A percentile compares a stretch with the other conserved stretches of the same genome.
Evolutionary conservation across 2,329 filamentous ascomycete genomes (phyloP).

Genomic region (Talaromyces sp.): DNA sequence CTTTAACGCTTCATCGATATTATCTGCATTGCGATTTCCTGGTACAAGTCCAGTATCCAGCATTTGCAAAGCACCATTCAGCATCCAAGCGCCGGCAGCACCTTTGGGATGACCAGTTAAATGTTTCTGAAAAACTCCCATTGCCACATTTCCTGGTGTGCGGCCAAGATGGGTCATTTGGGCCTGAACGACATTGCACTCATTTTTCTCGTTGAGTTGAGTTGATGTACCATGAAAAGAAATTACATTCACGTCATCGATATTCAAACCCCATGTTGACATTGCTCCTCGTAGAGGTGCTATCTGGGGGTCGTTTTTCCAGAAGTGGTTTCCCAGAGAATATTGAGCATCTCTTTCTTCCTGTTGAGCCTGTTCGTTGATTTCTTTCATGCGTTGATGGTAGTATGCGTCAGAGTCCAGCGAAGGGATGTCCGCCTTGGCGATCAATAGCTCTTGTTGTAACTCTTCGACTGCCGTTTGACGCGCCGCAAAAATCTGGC

Average conservation of each 20-base stretch:
- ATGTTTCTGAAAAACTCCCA: constrained; percentile 75
- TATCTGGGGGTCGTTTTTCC: constrained; percentile 90
- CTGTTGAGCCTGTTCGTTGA: not conserved
- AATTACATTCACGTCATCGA: constrained; percentile 88
- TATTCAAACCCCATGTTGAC: constrained; percentile 94
- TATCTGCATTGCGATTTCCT: constrained; percentile 96
- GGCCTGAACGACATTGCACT: constrained; percentile 95
- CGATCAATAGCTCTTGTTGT: not conserved
- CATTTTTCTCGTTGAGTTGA: constrained; percentile 98
- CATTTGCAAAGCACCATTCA: constrained; percentile 95
- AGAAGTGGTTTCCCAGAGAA: constrained; percentile 93
- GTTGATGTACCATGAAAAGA: constrained; percentile 99
- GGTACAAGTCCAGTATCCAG: constrained; percentile 90
- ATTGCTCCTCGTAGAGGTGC: constrained; percentile 92
- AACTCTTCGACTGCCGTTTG: not conserved
- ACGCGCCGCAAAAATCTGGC: constrained; percentile 74
- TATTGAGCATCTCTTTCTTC: not conserved
- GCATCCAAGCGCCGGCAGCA: constrained; percentile 98
- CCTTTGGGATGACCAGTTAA: constrained; percentile 98
- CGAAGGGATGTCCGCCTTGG: not conserved
- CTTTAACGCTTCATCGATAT: constrained; percentile 93
- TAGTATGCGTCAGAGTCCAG: constrained; percentile 45
- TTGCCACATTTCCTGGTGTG: constrained; percentile 88
- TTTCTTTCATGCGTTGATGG: constrained; percentile 83
- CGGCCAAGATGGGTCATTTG: constrained; percentile 92